Base-by-base conservation (phyloP, 306 rosid species). In the Clitoria ternatea region DNA sequence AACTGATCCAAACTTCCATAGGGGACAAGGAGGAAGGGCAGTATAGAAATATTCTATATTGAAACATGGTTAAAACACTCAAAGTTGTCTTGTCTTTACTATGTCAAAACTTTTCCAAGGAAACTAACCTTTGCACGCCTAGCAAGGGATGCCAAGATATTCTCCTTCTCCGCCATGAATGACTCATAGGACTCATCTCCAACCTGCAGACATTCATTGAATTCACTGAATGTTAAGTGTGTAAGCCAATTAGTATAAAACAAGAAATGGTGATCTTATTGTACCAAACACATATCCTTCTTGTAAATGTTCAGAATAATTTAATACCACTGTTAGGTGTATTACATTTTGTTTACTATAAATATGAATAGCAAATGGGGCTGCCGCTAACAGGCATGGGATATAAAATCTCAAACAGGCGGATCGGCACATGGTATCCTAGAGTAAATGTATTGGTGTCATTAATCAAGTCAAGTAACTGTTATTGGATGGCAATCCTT, bases 141-240 rank as follows among this genome's bases (percentile, higher is more conserved):
- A 61, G 90, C 88, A 15, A 94, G 95, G 30, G 99, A 94, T 9
- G 85, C 78, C 57, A 94, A 75, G 39, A 94, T 91, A 77, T 86
- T 90, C 29, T 78, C 91, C 80, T 69, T 95, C 89, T 95, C 99
- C 15, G 86, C 81, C 59, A 48, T 8, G 82, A 77, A 88, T 22
- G 86, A 81, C 33, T 90, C 91, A 22, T 83, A 93, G 45, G 97
- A 90, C 77, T 92, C 98, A 17, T 92, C 98, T 70, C 97, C 97
- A 45, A 82, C 91, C 98, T 93, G 90, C 85, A 73, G 15, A 39
- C 13, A 66, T 64, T 19, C 62, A 81, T 72, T 37, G 20, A 43
- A 29, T 70, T 61, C 60, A 59, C 17, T 35, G 62, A 60, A 29
- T 17, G 55, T 69, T 44, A 50, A 66, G 44, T 5, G 45, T 22